Base-by-base conservation (phyloP, 1,284 basidiomycete species). In the Wallemia ichthyophaga region DNA sequence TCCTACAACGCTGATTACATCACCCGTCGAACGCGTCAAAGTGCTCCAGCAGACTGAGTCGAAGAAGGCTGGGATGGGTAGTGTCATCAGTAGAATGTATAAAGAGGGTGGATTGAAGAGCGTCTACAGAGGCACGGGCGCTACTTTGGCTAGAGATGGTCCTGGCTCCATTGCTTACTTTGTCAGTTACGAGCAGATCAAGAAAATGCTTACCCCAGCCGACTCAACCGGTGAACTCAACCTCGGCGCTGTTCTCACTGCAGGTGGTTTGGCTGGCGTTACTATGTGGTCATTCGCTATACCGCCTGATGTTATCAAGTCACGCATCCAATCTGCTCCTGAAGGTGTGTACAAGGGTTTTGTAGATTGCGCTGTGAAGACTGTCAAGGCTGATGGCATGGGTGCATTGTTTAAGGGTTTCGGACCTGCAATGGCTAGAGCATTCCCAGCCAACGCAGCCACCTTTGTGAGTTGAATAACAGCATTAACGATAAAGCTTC, bases 271-370 rank as follows among this genome's bases (percentile, higher is more conserved):
- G 59, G 94, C 94, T 7, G 94, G 94, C 67, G 80, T 98, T 31
- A 88, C 89, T 56, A 98, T 98, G 94, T 95, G 91, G 91, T 76
- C 84, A 28, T 75, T 94, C 64, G 89, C 85, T 27, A 92, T 95
- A 64, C 89, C 89, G 59, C 88, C 89, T 57, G 89, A 95, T 71
- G 88, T 89, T 27, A 73, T 98, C 68, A 99, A 99, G 76, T 95
- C 89, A 37, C 78, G 94, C 61, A 75, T 96, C 58, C 94, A 99
- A 72, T 88, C 86, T n/a, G 92, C 94, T 26, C 89, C 91, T 24
- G 80, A 82, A 2, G 94, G 94, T 25, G 95, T 89, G 15, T 99
- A 98, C 73, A 81, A 79, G 57, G 89, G 94, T 37, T 79, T 98
- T 68, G 65, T 95, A 61, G 94, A 99, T 70, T 99, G 94, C 68